A percentile compares a stretch with the other conserved stretches of the same genome.
Conservation (phyloP, 2,329 filamentous ascomycete species). For the Scedosporium apiospermum region DNA sequence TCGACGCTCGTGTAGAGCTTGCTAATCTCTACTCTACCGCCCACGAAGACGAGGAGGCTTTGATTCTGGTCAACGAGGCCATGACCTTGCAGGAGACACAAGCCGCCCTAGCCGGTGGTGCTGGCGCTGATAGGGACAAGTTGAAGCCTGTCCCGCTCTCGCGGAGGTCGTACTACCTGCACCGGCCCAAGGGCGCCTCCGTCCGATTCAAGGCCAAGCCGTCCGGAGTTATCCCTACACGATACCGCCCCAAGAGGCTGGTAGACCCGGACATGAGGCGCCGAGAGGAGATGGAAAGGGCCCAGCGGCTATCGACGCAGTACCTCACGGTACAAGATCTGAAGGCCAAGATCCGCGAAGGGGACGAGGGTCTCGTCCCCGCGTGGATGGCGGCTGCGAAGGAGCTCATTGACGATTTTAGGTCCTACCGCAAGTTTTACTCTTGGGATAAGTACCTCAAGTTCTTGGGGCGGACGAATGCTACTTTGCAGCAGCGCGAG, state of each 20-base stretch:
- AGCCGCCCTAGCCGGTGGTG: neutral
- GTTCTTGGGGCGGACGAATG: constrained; percentile 34
- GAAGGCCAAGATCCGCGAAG: constrained; percentile 29
- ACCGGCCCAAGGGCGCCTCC: neutral
- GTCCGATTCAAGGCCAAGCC: neutral
- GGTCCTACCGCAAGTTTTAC: constrained; percentile 54
- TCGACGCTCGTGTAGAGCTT: constrained; percentile 69
- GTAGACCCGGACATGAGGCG: constrained; percentile 32
- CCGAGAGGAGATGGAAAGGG: constrained; percentile 33
- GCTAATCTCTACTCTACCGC: constrained; percentile 76
- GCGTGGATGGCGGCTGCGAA: constrained; percentile 51
- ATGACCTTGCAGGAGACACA: constrained; percentile 47
- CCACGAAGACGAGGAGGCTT: constrained; percentile 64
- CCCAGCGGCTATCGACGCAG: constrained; percentile 27
- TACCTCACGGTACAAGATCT: constrained; percentile 34
- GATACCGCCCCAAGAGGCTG: constrained; percentile 36
- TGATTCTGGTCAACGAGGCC: constrained; percentile 67
- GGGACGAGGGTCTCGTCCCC: constrained; percentile 32
- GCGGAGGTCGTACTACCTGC: neutral
- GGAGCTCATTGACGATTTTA: constrained; percentile 53
- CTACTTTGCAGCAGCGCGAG: constrained; percentile 12
- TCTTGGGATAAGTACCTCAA: constrained; percentile 56
- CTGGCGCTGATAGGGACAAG: constrained; percentile 13
- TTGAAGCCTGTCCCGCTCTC: neutral
- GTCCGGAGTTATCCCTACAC: constrained; percentile 20